Evolutionary conservation across 2,329 filamentous ascomycete genomes (phyloP), one percentile per base, ranked within the genome.

Genomic region (Metarhizium humberi): DNA sequence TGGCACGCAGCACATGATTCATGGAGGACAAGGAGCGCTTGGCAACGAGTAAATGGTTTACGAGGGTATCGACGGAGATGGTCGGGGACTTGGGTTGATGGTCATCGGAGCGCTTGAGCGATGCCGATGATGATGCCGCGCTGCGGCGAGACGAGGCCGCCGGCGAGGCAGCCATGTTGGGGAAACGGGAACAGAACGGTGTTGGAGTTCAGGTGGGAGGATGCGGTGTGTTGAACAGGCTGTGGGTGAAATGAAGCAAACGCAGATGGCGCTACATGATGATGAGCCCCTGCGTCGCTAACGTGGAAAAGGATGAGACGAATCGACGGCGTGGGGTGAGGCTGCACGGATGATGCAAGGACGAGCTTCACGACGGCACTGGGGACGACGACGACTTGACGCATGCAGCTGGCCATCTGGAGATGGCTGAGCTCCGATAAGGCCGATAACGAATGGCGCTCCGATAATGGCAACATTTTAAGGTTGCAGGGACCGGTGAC

Each of bases 11-110:
- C 52, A 96, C 90, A 57, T 88, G 85, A 46, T 79, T 83, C 68
- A 95, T 91, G 11, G 90, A 90, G 16, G 88, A 88, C 4, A 97
- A 80, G 1, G 92, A 92, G 48, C 90, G 84, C 69, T 96, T 96
- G 8, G 92, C 88, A 34, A 87, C 86, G 45, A 96, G 83, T 40
- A 96, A 86, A 71, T 95, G 85, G 53, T 84, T 81, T 55, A 96
- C 88, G 47, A 97, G 83, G 29, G 83, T 84, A 63, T 95, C 90
- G 65, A 95, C 81, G 38, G 71, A 63, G 52, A 72, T 66, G 49
- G 54, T 47, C 46, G 51, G 50, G 30, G 52, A 6, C 52, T 59
- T 55, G 46, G 53, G 51, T 30, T 51, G 56, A 54, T 64, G 60
- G 56, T 63, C 61, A 47, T 62, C 59, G 3, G 67, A 66, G 16